These are phyloP conservation scores for Lactarius tabidus DNA, from an alignment of 768 basidiomycete species.

Conservation along the genomic window DNA sequence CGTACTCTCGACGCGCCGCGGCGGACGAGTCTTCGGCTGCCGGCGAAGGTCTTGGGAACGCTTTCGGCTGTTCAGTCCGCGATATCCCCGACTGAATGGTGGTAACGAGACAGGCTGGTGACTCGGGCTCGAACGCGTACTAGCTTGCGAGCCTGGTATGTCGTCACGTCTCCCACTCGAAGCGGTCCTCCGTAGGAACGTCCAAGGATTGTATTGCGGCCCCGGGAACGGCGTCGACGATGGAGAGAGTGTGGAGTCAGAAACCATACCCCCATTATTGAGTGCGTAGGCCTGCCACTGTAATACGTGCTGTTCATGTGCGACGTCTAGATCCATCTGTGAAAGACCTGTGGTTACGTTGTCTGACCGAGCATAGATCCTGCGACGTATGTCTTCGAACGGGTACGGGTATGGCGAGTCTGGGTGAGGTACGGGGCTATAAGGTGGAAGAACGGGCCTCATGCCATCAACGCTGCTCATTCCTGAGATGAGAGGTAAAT, in stretches of 20 bases:
- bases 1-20: slow-evolving; percentile 79
- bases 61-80: slow-evolving; percentile 46
- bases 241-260: slow-evolving; percentile 75
- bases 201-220: slow-evolving; percentile 64
- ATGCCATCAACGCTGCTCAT: slow-evolving; percentile 38
- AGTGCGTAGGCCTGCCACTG: slow-evolving; percentile 79
- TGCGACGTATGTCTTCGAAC: slow-evolving; percentile 65
- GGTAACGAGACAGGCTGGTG: slow-evolving; percentile 61
- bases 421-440: slow-evolving; percentile 51
- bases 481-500: slow-evolving; percentile 57
- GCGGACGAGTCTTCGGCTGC: slow-evolving; percentile 47
- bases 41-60: slow-evolving; percentile 35
- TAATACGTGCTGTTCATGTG: slow-evolving; percentile 63
- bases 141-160: slow-evolving; percentile 45
- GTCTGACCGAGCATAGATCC: slow-evolving; percentile 34
- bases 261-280: slow-evolving; percentile 56
- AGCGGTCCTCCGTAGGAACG: slow-evolving; percentile 49
- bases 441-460: slow-evolving; percentile 37
- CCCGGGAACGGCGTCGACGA: slow-evolving; percentile 69
- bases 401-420: slow-evolving; percentile 82
- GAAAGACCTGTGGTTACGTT: slow-evolving; percentile 29
- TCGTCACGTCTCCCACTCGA: slow-evolving; percentile 16
- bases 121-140: slow-evolving; percentile 67
- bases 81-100: slow-evolving; percentile 43
- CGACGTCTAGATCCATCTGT: slow-evolving; percentile 42